A percentile compares a stretch with the other conserved stretches of the same genome.
Evolutionary conservation across 2,329 filamentous ascomycete species (phyloP).

Genomic region (Tricladium varicosporioides): DNA sequence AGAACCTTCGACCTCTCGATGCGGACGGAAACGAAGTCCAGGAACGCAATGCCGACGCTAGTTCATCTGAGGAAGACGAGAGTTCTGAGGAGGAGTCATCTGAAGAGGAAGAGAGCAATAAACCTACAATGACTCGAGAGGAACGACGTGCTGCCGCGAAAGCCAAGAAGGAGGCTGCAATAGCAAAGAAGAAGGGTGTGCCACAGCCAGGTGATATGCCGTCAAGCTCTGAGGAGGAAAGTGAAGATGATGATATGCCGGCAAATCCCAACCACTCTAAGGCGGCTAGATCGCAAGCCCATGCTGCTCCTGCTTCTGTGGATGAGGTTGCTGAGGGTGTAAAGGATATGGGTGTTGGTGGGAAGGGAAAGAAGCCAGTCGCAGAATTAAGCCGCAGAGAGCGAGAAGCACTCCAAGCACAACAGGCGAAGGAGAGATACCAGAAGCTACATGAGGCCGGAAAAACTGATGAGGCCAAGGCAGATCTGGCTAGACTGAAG

Average conservation of each 20-base stretch:
- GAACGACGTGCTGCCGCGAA: conserved; percentile 85
- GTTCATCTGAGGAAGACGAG: conserved; percentile 49
- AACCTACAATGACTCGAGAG: conserved; percentile 71
- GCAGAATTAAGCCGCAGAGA: conserved; percentile 64
- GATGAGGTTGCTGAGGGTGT: conserved; percentile 54
- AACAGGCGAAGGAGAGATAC: conserved; percentile 85
- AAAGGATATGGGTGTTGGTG: conserved; percentile 49
- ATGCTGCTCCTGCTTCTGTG: conserved; percentile 39
- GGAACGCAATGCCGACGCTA: conserved; percentile 64
- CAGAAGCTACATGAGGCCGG: conserved; percentile 89
- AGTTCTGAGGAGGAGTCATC: conserved; percentile 49
- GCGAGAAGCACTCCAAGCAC: conserved; percentile 79
- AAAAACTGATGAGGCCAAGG: conserved; percentile 93
- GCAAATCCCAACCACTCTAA: conserved; percentile 92
- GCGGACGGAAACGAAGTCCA: conserved; percentile 83
- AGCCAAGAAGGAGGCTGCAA: conserved; percentile 86
- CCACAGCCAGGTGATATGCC: conserved; percentile 86
- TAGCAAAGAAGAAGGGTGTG: conserved; percentile 68
- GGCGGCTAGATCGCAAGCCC: conserved; percentile 60
- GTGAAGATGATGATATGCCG: conserved; percentile 62
- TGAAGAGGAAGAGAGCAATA: conserved; percentile 45
- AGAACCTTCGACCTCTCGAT: conserved; percentile 83
- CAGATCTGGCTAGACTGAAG: conserved; percentile 79
- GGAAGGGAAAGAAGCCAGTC: conserved; percentile 40
- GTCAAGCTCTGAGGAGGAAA: conserved; percentile 62